Conservation (phyloP, 352 stramenopile species). For the Elongisporangium senticosum region DNA sequence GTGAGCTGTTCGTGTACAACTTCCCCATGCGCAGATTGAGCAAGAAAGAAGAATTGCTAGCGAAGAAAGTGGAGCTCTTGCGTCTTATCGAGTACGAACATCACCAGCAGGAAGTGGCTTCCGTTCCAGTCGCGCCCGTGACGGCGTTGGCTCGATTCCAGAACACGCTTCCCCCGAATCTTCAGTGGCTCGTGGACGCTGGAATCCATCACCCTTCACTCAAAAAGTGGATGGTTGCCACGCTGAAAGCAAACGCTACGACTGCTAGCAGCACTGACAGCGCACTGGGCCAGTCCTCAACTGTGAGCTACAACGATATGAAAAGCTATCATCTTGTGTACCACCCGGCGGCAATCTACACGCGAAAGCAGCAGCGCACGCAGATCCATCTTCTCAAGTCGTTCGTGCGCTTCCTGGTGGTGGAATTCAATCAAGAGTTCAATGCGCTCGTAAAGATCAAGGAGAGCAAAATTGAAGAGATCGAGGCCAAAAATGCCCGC, state of each 20-base stretch:
- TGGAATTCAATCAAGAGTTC: conserved; percentile 86
- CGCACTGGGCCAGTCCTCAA: not conserved
- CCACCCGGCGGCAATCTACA: conserved; percentile 78
- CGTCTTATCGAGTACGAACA: conserved; percentile 63
- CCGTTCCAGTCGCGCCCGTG: conserved; percentile 5
- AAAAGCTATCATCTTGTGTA: conserved; percentile 79
- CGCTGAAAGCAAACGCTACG: not conserved
- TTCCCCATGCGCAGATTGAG: conserved; percentile 67
- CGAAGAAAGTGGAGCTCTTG: conserved; percentile 52
- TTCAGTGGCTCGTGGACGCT: conserved; percentile 56
- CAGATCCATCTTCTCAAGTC: conserved; percentile 83
- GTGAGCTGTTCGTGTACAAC: conserved; percentile 62
- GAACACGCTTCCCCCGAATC: conserved; percentile 37
- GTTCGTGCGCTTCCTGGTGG: conserved; percentile 62
- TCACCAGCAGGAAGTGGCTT: conserved; percentile 39
- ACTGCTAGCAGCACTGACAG: conserved; percentile 12
- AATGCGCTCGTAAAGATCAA: conserved; percentile 69
- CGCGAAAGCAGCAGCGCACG: conserved; percentile 70
- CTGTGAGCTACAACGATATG: conserved; percentile 25
- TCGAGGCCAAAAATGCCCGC: conserved; percentile 85
- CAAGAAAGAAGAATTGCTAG: conserved; percentile 37
- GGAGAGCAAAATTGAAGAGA: conserved; percentile 75
- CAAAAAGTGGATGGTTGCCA: conserved; percentile 20
- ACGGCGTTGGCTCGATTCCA: conserved; percentile 34
- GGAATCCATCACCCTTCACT: conserved; percentile 40